These are phyloP conservation scores for Gentiana macrophylla DNA, from an alignment of 257 asterid species.

Conservation along the genomic window DNA sequence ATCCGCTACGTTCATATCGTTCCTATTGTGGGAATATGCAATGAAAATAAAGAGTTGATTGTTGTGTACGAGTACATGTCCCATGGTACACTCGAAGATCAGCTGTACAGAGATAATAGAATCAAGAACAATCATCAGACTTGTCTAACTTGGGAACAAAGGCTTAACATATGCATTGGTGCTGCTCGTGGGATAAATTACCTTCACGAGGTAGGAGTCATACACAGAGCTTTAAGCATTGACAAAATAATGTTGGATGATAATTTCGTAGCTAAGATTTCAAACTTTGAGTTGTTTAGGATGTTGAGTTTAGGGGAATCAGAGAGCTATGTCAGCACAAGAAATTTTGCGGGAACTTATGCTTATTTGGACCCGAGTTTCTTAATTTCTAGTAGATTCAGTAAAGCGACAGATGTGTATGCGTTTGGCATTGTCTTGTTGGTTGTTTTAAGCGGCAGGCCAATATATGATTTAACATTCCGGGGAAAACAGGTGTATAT, in stretches of 20 bases:
- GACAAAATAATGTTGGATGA: no score
- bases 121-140: no score
- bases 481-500: no score
- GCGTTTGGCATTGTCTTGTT: constrained; percentile 5
- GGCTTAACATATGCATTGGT: constrained; percentile 5
- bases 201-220: neutral
- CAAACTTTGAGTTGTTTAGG: no score
- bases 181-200: constrained; percentile 3
- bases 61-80: neutral
- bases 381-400: neutral
- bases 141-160: constrained; percentile 2
- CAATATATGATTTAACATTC: neutral
- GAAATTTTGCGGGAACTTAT: neutral
- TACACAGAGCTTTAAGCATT: neutral
- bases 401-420: constrained; percentile 3
- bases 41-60: neutral
- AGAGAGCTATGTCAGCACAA: neutral
- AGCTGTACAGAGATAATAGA: neutral
- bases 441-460: constrained; percentile 1
- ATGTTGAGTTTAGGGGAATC: neutral
- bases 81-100: neutral
- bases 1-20: neutral
- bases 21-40: neutral
- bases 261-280: no score
- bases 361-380: neutral